Evolutionary conservation across 1,284 basidiomycete genomes (phyloP), one percentile per base, ranked within the genome.

Genomic region (Volvariella surrecta): DNA sequence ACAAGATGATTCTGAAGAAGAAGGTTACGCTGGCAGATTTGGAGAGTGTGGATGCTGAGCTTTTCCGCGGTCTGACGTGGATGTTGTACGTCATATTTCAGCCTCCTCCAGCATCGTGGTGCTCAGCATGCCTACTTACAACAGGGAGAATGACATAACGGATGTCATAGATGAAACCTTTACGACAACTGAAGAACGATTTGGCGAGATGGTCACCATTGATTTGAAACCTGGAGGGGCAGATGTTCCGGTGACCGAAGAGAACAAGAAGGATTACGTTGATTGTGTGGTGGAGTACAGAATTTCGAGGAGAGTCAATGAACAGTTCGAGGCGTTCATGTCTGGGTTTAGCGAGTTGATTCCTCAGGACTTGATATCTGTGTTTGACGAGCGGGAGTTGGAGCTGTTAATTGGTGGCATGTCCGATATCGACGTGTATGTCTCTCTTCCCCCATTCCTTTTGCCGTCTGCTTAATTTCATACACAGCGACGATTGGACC

Each of bases 1-100:
- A 96, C 76, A 96, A 96, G 71, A 96, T 96, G 92, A 94, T 93
- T 45, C 58, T 93, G 55, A 88, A 83, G 68, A 93, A 93, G 72
- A 91, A 90, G 64, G 89, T 92, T 28, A 82, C 82, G 0, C 62
- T 93, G 18, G 74, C 82, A 17, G 90, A 93, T 63, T 64, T 94
- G 58, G 90, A 93, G 65, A 84, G 79, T 57, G 89, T 93, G 20
- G 90, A 93, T 65, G 84, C 79, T 3, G 89, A 90, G 60, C 71
- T 96, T 47, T 82, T 89, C 63, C 78, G 91, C 42, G 89, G 89
- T 52, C 72, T 96, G 62, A 86, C 86, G 35, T 96, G 93, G 92
- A 96, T 96, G 89, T 74, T 94, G 82, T 82, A 54, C 52, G 70
- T 65, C 13, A n/a, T n/a, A n/a, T 17, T 15, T 40, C 21, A 28